Conservation (phyloP, 305 asterid species). For the Caryopteris hybrid region DNA sequence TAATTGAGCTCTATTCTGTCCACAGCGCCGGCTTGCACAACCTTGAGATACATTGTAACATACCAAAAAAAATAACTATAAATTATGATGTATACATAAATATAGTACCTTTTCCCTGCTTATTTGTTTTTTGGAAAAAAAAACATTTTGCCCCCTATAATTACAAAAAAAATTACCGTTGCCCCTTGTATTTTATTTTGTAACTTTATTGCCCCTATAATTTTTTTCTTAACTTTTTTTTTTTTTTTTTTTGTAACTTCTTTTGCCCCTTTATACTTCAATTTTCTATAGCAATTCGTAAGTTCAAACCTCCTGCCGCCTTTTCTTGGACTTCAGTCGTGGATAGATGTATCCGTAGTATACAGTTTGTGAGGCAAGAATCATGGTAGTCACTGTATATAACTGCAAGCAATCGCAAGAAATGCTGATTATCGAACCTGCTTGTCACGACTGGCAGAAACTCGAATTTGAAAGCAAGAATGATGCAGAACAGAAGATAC, state of each 20-base stretch:
- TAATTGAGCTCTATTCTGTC: constrained; percentile 29
- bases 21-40: constrained; percentile 22
- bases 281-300: neutral
- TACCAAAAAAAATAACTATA: neutral
- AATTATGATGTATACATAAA: neutral
- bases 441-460: constrained; percentile 9
- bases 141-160: too few relatives aligned
- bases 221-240: too few relatives aligned
- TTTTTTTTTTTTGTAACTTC: too few relatives aligned
- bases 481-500: constrained; percentile 10
- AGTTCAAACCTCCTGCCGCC: constrained; percentile 43
- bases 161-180: too few relatives aligned
- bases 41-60: constrained; percentile 27
- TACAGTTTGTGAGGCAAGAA: constrained; percentile 43
- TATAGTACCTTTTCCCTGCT: neutral
- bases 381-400: constrained; percentile 39
- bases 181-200: too few relatives aligned
- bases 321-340: constrained; percentile 37
- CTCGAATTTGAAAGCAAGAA: neutral
- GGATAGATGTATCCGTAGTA: constrained; percentile 51
- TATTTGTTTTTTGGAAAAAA: too few relatives aligned
- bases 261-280: too few relatives aligned
- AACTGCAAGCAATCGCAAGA: constrained; percentile 39
- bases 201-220: too few relatives aligned
- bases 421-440: constrained; percentile 1